Percentiles rank a stretch among this genome's conserved stretches.
Evolutionary conservation across 2,329 filamentous ascomycete species (phyloP).

Genomic region (Diplodia sapinea): DNA sequence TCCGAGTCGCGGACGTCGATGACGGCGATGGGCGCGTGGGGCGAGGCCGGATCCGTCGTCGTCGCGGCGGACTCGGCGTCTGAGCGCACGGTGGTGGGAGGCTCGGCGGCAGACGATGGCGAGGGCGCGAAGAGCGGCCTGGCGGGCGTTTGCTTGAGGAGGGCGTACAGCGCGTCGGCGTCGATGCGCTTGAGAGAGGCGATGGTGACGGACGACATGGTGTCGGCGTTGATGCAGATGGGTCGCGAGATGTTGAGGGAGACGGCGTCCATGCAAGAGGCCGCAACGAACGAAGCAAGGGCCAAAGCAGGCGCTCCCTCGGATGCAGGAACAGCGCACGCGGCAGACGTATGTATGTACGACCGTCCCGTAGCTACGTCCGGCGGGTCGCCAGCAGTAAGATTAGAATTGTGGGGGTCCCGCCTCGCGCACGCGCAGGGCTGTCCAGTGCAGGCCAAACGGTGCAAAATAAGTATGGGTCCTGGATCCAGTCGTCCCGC

Average conservation of each 20-base stretch:
- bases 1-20: slow-evolving; percentile 92
- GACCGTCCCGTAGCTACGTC: background rate
- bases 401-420: slow-evolving; percentile 5
- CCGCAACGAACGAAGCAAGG: slow-evolving; percentile 1
- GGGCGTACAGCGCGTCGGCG: slow-evolving; percentile 69
- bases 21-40: slow-evolving; percentile 63
- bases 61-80: slow-evolving; percentile 1
- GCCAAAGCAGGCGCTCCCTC: background rate
- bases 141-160: slow-evolving; percentile 51
- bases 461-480: slow-evolving; percentile 7
- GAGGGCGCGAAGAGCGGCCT: slow-evolving; percentile 36
- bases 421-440: background rate
- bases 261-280: slow-evolving; percentile 32
- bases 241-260: slow-evolving; percentile 30
- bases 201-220: slow-evolving; percentile 63
- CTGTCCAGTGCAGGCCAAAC: slow-evolving; percentile 17
- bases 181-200: slow-evolving; percentile 70
- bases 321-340: slow-evolving; percentile 14
- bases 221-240: slow-evolving; percentile 14
- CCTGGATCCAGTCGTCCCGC: slow-evolving; percentile 17
- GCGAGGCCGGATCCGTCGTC: slow-evolving; percentile 36
- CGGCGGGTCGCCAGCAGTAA: background rate
- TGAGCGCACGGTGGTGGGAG: background rate
- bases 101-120: slow-evolving; percentile 38
- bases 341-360: slow-evolving; percentile 8